Base-by-base conservation (phyloP, 768 basidiomycete genomes). In the Pholiota microspora region DNA sequence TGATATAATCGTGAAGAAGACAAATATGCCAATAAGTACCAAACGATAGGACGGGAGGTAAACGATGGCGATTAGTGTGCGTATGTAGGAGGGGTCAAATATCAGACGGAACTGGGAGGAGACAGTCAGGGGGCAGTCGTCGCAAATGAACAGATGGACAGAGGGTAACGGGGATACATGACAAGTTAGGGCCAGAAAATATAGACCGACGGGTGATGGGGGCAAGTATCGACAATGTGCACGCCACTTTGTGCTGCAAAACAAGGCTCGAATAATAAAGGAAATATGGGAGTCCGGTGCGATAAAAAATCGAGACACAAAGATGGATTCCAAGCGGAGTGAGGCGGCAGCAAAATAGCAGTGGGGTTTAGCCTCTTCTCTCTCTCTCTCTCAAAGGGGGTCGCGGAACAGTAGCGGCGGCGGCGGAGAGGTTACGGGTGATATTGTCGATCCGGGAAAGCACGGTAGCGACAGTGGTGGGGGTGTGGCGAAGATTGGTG, bases 41-140 rank as follows among this genome's bases (percentile, higher is more conserved):
- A 49, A 46, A 55, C 48, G 52, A 59, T 57, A 53, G 47, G 40
- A 42, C 58, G 63, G 65, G 55, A 55, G 58, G 62, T 58, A 55
- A n/a, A 54, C 48, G 53, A 52, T 51, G 60, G 64, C 56, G 63
- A 67, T 66, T 67, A 70, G 67, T 61, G 62, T 62, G 66, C 60
- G 63, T 56, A 58, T 65, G 63, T 53, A 62, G 62, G 64, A 63
- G n/a, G n/a, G 63, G 66, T 68, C 71, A 69, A 73, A 71, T 73
- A 73, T 69, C 69, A n/a, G n/a, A n/a, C n/a, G n/a, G n/a, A n/a
- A n/a, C n/a, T n/a, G n/a, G n/a, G n/a, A n/a, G 38, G 56, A 52
- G 45, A 55, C 38, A 53, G 27, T 51, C 31, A 28, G 46, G 45
- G 55, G 48, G 23, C 10, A 42, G 29, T 6, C n/a, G 40, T 42